A percentile compares a stretch with the other conserved stretches of the same genome.
Evolutionary conservation across 139 green algal species (phyloP).

Genomic region (Haematococcus lacustris): DNA sequence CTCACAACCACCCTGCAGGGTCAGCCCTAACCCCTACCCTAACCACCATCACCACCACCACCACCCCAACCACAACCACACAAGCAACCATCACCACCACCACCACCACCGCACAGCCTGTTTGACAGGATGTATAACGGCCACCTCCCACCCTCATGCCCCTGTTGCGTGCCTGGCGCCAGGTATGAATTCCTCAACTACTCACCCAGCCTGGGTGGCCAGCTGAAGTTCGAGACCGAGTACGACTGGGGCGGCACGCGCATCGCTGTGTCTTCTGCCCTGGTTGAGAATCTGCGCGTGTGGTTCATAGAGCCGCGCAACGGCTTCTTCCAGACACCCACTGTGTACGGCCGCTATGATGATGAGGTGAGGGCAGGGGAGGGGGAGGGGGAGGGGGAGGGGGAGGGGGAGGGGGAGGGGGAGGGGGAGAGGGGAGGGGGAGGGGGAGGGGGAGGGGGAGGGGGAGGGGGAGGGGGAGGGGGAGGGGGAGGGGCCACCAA

Average conservation of each 20-base stretch:
- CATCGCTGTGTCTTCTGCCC: conserved; percentile 59
- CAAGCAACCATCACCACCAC: no score
- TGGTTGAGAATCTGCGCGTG: conserved; percentile 63
- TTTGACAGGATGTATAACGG: no score
- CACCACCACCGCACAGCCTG: no score
- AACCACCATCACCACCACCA: no score
- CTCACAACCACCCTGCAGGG: no score
- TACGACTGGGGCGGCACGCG: conserved; percentile 73
- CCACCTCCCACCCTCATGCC: not conserved
- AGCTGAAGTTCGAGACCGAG: conserved; percentile 54
- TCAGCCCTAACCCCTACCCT: no score
- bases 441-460: no score
- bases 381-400: not conserved
- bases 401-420: no score
- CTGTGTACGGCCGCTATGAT: conserved; percentile 59
- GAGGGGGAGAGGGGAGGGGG: no score
- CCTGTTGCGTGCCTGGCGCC: not conserved
- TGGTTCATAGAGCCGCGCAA: conserved; percentile 66
- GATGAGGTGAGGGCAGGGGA: conserved; percentile 7
- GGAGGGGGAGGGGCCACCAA: no score
- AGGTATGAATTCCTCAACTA: conserved; percentile 68
- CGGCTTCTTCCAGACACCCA: conserved; percentile 63
- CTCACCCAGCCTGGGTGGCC: conserved; percentile 49
- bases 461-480: no score
- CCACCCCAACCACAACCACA: no score